Conservation (phyloP, 257 asterid genomes). For the Capsicum pubescens region DNA sequence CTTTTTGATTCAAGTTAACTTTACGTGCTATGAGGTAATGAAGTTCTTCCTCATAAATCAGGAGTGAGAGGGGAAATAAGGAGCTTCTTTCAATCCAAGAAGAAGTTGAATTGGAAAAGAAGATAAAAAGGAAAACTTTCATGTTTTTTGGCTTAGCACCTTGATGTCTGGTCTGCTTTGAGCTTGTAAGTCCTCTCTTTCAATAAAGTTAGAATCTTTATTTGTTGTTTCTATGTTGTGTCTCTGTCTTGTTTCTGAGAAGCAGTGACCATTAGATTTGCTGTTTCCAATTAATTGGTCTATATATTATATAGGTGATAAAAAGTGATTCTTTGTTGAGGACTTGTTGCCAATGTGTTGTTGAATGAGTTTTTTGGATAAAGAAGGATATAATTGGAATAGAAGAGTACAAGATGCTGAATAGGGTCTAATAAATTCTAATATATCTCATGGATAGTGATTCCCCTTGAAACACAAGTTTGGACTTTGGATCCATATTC, state of each 20-base stretch:
- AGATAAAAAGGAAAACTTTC: background rate
- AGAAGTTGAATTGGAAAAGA: background rate
- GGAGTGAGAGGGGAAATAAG: background rate
- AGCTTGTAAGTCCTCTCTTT: slow-evolving; percentile 28
- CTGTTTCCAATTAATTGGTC: slow-evolving; percentile 25
- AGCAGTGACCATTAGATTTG: slow-evolving; percentile 28
- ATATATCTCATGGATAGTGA: slow-evolving; percentile 42
- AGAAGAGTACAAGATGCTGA: slow-evolving; percentile 42
- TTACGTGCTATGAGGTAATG: background rate
- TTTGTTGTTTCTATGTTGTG: background rate
- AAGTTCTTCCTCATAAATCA: background rate
- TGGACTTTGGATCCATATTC: slow-evolving; percentile 49
- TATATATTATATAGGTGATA: slow-evolving; percentile 23
- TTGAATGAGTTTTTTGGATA: slow-evolving; percentile 39
- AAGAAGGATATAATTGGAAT: slow-evolving; percentile 36
- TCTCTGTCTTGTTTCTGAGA: slow-evolving; percentile 17
- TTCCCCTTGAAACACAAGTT: slow-evolving; percentile 42
- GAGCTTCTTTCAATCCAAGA: background rate
- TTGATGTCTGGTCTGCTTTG: slow-evolving; percentile 24
- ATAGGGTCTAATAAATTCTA: slow-evolving; percentile 27
- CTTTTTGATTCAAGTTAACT: slow-evolving; percentile 14
- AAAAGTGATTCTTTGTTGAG: slow-evolving; percentile 27
- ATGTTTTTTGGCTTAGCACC: background rate
- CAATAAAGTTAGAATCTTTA: background rate
- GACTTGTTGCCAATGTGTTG: slow-evolving; percentile 28